These are phyloP conservation scores for Delonix regia DNA, from an alignment of 306 rosid genomes.

Conservation along the genomic window DNA sequence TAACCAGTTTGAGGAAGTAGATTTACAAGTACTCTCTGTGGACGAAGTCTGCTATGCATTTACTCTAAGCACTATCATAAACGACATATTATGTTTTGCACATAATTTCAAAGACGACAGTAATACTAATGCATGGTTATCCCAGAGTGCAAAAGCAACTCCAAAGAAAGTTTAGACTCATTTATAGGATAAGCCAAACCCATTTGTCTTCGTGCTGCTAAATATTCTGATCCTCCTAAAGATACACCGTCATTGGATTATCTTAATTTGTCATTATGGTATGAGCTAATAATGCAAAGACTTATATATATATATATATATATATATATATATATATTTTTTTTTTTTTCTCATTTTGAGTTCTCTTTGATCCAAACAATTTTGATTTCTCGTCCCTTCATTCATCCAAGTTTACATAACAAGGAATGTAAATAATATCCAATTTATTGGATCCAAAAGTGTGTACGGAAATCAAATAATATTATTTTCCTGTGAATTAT, in stretches of 20 bases:
- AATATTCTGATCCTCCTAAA: constrained; percentile 25
- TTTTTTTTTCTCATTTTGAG: background rate
- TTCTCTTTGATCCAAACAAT: background rate
- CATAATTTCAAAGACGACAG: constrained; percentile 12
- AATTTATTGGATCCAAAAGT: no score
- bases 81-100: constrained; percentile 11
- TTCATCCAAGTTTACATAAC: background rate
- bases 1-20: background rate
- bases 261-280: background rate
- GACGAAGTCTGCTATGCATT: constrained; percentile 43
- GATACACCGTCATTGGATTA: background rate
- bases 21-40: constrained; percentile 10
- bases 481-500: no score
- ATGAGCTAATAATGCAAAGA: constrained; percentile 1
- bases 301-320: no score
- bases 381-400: background rate
- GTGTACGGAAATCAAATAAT: no score
- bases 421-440: background rate
- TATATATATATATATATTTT: no score
- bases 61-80: constrained; percentile 24
- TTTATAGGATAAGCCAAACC: constrained; percentile 13
- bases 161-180: background rate
- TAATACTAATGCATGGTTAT: background rate
- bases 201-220: constrained; percentile 37
- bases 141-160: constrained; percentile 30